A percentile compares a stretch with the other conserved stretches of the same genome.
Conservation (phyloP, 257 asterid species). For the Solanum corneliomulleri region DNA sequence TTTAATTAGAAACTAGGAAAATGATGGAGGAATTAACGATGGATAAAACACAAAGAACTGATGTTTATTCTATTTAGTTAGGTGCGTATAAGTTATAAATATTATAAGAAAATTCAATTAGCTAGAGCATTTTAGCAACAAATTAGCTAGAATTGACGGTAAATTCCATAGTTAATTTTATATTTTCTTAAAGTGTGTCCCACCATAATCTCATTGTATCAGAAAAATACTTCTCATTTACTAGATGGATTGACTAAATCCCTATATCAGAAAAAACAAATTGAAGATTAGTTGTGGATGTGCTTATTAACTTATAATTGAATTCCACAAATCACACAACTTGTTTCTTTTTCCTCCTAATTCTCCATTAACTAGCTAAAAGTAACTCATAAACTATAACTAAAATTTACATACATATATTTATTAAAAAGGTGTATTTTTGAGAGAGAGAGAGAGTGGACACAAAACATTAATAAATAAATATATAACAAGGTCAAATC, state of each 20-base stretch:
- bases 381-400: neutral
- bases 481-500: neutral
- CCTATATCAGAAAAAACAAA: neutral
- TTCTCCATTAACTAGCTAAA: neutral
- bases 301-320: neutral
- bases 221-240: neutral
- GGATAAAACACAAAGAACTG: neutral
- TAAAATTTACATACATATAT: neutral
- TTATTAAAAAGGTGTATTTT: neutral
- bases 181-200: no score
- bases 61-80: neutral
- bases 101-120: no score
- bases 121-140: neutral
- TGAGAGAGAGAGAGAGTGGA: neutral
- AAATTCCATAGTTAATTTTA: neutral
- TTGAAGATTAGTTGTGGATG: neutral
- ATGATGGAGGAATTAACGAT: neutral
- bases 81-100: no score
- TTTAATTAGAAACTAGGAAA: neutral
- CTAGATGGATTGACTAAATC: neutral
- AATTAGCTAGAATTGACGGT: neutral
- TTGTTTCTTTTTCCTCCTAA: neutral
- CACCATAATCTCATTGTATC: neutral
- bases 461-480: neutral
- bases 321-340: neutral